Evolutionary conservation across 208 protist species (phyloP).

Genomic region (Trypanosoma rangeli): DNA sequence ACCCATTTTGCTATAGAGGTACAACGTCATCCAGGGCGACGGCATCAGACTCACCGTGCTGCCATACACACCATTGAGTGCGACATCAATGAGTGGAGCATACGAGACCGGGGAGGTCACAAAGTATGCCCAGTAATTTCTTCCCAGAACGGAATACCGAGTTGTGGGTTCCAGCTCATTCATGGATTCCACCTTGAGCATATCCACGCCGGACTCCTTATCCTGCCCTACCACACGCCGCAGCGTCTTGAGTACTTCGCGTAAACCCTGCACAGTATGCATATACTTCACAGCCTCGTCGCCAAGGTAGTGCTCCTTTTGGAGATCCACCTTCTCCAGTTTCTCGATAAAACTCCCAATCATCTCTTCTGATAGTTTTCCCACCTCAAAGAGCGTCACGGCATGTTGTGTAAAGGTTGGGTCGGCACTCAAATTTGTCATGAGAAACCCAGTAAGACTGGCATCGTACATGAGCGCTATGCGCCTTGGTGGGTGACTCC

Average conservation of each 20-base stretch:
- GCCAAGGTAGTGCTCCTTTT: conserved; percentile 40
- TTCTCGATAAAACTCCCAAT: conserved; percentile 74
- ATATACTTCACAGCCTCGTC: conserved; percentile 90
- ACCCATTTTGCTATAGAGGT: conserved; percentile 53
- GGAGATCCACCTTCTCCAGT: conserved; percentile 55
- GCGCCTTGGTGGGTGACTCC: conserved; percentile 66
- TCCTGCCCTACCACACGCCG: conserved; percentile 42
- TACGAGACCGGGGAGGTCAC: conserved; percentile 59
- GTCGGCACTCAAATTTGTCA: conserved; percentile 94
- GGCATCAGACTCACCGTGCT: conserved; percentile 77
- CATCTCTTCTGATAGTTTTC: conserved; percentile 81
- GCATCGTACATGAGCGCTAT: conserved; percentile 96
- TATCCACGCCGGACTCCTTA: conserved; percentile 64
- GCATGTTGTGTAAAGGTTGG: conserved; percentile 87
- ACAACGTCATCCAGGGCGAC: conserved; percentile 82
- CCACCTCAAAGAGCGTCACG: conserved; percentile 91
- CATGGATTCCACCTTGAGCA: conserved; percentile 89
- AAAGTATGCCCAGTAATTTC: conserved; percentile 88
- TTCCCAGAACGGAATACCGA: conserved; percentile 80
- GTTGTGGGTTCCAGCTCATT: conserved; percentile 89
- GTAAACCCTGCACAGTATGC: conserved; percentile 75
- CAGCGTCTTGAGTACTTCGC: conserved; percentile 67
- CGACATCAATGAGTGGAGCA: conserved; percentile 71
- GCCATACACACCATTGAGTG: conserved; percentile 77
- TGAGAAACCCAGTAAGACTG: conserved; percentile 96